phyloP scores from a whole-genome alignment of 2,329 filamentous ascomycete species.

The Xylaria sp. region DNA sequence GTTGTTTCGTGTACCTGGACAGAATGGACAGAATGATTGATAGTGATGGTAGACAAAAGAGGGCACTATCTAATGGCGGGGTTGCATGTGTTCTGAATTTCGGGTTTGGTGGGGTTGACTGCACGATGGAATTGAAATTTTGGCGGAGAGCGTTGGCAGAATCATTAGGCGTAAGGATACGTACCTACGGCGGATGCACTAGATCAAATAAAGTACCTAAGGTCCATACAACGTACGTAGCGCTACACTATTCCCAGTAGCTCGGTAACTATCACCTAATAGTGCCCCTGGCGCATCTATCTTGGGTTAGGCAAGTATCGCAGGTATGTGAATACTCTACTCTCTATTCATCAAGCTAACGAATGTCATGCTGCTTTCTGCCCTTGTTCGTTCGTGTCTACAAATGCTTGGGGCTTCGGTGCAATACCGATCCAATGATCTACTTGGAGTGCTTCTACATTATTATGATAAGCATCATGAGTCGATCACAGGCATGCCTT shows the following conservation, averaged over 20 bases:
- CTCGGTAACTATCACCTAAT: not conserved
- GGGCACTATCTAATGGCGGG: slow-evolving; percentile 21
- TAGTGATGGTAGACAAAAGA: not conserved
- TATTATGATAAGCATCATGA: not conserved
- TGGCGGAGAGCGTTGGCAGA: slow-evolving; percentile 44
- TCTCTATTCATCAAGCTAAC: not conserved
- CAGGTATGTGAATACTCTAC: no score
- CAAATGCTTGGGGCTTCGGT: not conserved
- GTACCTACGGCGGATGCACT: not conserved
- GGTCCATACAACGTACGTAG: not conserved
- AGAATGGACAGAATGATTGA: not conserved
- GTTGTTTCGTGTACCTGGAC: not conserved
- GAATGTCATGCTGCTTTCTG: not conserved
- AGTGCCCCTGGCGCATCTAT: not conserved
- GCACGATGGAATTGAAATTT: slow-evolving; percentile 45
- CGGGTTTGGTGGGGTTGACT: slow-evolving; percentile 39
- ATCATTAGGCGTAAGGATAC: not conserved
- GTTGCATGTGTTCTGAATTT: slow-evolving; percentile 35
- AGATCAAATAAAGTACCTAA: not conserved
- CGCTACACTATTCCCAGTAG: not conserved
- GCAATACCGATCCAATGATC: not conserved
- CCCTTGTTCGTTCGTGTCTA: not conserved
- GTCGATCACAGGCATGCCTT: not conserved
- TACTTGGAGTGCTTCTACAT: no score
- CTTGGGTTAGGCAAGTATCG: not conserved